Conservation (phyloP, 2,329 filamentous ascomycete genomes). For the Aspergillus sclerotialis region DNA sequence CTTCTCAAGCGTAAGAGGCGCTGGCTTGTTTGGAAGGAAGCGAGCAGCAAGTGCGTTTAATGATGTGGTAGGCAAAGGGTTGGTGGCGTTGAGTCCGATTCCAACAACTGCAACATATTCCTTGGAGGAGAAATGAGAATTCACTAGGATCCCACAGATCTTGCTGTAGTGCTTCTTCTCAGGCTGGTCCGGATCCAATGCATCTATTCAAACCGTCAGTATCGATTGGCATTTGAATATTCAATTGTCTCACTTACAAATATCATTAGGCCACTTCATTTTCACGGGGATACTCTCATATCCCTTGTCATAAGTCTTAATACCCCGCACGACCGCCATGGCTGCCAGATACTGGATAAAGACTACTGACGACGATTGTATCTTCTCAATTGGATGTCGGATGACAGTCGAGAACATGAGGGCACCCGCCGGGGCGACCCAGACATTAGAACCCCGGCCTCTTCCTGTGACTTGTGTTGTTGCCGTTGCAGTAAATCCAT, state of each 20-base stretch:
- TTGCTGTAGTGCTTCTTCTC: slow-evolving; percentile 62
- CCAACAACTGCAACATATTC: slow-evolving; percentile 82
- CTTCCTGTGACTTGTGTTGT: slow-evolving; percentile 83
- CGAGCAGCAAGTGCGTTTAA: slow-evolving; percentile 62
- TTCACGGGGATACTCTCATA: slow-evolving; percentile 73
- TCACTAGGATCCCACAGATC: slow-evolving; percentile 87
- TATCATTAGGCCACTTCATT: slow-evolving; percentile 97
- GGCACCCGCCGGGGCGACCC: slow-evolving; percentile 81
- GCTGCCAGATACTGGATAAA: slow-evolving; percentile 93
- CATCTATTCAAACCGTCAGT: slow-evolving; percentile 42
- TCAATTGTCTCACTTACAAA: slow-evolving; percentile 51
- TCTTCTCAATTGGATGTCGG: slow-evolving; percentile 70
- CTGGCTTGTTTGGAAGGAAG: slow-evolving; percentile 35
- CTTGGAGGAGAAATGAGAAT: slow-evolving; percentile 70
- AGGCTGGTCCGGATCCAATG: slow-evolving; percentile 54
- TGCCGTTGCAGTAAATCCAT: slow-evolving; percentile 80
- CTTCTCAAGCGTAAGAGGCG: slow-evolving; percentile 64
- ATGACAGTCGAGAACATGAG: slow-evolving; percentile 86
- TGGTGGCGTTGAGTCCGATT: slow-evolving; percentile 78
- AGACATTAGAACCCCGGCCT: slow-evolving; percentile 85
- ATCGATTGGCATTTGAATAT: background rate
- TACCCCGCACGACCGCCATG: slow-evolving; percentile 76
- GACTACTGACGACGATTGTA: slow-evolving; percentile 68
- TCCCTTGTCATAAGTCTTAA: slow-evolving; percentile 69
- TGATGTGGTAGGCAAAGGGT: slow-evolving; percentile 78